phyloP scores from a whole-genome alignment of 176 grass and related monocot species.

The Zoysia pacifica region DNA sequence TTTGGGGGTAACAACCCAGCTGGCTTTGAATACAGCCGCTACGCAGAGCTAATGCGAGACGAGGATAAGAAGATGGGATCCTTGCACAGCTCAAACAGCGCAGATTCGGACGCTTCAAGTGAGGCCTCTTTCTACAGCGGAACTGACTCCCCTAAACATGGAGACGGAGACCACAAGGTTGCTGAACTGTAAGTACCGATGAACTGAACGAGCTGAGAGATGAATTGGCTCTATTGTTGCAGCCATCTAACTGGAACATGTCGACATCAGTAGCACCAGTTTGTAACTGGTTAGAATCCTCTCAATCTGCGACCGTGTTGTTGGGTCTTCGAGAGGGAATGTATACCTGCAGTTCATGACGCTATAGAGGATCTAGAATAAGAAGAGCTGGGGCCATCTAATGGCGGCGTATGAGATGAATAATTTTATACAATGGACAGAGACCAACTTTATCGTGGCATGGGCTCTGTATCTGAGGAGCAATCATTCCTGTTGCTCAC shows the following conservation, averaged over 20 bases:
- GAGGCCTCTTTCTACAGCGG: constrained; percentile 66
- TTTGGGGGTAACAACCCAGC: constrained; percentile 62
- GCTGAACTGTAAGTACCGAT: not conserved
- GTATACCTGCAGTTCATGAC: constrained; percentile 19
- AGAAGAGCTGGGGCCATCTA: constrained; percentile 13
- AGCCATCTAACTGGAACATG: constrained; percentile 19
- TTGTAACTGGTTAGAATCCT: constrained; percentile 31
- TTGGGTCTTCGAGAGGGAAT: constrained; percentile 2
- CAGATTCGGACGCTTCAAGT: constrained; percentile 46
- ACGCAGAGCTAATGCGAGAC: constrained; percentile 57
- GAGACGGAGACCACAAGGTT: not conserved
- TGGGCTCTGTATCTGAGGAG: not conserved
- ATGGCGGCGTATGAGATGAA: constrained; percentile 15
- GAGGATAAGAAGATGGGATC: constrained; percentile 72
- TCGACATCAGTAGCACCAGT: not conserved
- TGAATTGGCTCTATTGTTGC: not conserved
- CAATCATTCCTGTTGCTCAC: not conserved
- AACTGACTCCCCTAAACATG: constrained; percentile 42
- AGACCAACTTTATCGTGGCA: not conserved
- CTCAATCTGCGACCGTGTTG: not conserved
- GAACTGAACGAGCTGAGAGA: not conserved
- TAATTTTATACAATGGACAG: not conserved
- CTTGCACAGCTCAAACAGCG: constrained; percentile 18
- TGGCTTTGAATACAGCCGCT: constrained; percentile 62
- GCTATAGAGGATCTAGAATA: not conserved